These are phyloP conservation scores for Emericellopsis atlantica DNA, from an alignment of 2,329 filamentous ascomycete species.

Conservation along the genomic window DNA sequence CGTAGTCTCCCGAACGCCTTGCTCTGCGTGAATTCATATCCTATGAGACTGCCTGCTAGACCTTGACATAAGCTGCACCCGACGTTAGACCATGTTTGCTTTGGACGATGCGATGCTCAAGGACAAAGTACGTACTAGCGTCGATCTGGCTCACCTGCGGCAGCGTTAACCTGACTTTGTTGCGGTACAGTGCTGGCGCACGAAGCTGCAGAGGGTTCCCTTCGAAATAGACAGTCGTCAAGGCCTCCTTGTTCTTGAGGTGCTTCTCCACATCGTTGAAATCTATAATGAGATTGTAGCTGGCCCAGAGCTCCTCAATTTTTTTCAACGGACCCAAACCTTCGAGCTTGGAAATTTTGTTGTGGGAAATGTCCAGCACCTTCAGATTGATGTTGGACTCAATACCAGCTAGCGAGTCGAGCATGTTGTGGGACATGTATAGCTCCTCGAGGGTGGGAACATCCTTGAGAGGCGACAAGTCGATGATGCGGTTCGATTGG, in stretches of 20 bases:
- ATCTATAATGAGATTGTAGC: slow-evolving; percentile 69
- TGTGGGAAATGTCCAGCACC: slow-evolving; percentile 82
- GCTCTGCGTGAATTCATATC: too few species aligned
- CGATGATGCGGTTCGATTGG: slow-evolving; percentile 83
- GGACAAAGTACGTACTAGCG: slow-evolving; percentile 65
- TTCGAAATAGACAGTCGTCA: slow-evolving; percentile 93
- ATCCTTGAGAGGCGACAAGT: slow-evolving; percentile 61
- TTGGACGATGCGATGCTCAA: not conserved
- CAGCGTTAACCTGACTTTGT: slow-evolving; percentile 80
- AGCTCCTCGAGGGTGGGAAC: slow-evolving; percentile 76
- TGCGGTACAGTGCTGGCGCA: slow-evolving; percentile 76
- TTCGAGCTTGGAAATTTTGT: slow-evolving; percentile 62
- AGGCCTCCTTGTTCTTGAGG: slow-evolving; percentile 62
- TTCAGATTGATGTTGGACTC: slow-evolving; percentile 54
- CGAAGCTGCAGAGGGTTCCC: slow-evolving; percentile 78
- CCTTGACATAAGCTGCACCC: not conserved
- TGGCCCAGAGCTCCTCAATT: slow-evolving; percentile 89
- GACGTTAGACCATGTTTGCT: not conserved
- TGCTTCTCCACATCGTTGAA: slow-evolving; percentile 74
- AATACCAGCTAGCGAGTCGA: slow-evolving; percentile 65
- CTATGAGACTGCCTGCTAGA: not conserved
- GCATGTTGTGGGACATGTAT: slow-evolving; percentile 90
- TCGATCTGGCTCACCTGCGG: slow-evolving; percentile 90
- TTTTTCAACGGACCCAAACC: slow-evolving; percentile 57
- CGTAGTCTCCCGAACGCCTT: too few species aligned